Conservation (phyloP, 1,284 basidiomycete genomes). For the Puccinia brachypodii region DNA sequence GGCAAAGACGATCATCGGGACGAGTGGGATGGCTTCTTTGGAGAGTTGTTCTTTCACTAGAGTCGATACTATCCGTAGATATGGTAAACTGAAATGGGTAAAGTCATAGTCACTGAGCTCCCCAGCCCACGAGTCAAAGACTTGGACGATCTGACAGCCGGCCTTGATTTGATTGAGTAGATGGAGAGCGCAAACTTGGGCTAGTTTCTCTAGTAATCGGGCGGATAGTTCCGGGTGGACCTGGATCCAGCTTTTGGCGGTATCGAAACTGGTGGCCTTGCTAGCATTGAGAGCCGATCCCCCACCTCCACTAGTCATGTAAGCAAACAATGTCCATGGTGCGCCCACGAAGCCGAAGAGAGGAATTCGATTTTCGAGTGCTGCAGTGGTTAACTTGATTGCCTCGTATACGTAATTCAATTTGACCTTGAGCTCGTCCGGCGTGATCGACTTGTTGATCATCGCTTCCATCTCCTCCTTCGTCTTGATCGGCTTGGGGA, state of each 20-base stretch:
- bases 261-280: constrained; percentile 63
- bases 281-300: constrained; percentile 57
- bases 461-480: constrained; percentile 68
- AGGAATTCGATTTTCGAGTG: constrained; percentile 78
- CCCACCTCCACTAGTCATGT: constrained; percentile 93
- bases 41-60: constrained; percentile 13
- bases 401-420: constrained; percentile 88
- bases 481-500: constrained; percentile 75
- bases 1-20: constrained; percentile 83
- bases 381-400: constrained; percentile 75
- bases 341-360: constrained; percentile 93
- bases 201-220: constrained; percentile 71
- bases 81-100: constrained; percentile 70
- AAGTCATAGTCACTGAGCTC: constrained; percentile 86
- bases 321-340: constrained; percentile 93
- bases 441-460: constrained; percentile 59
- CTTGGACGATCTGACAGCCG: constrained; percentile 79
- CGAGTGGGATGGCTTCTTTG: neutral
- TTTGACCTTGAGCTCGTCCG: constrained; percentile 69
- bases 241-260: constrained; percentile 88
- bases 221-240: constrained; percentile 79
- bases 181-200: constrained; percentile 79
- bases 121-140: constrained; percentile 93
- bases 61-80: constrained; percentile 65
- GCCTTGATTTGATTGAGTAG: constrained; percentile 86